Base-by-base conservation (phyloP, 1,284 basidiomycete genomes). In the Leucoagaricus sp. region DNA sequence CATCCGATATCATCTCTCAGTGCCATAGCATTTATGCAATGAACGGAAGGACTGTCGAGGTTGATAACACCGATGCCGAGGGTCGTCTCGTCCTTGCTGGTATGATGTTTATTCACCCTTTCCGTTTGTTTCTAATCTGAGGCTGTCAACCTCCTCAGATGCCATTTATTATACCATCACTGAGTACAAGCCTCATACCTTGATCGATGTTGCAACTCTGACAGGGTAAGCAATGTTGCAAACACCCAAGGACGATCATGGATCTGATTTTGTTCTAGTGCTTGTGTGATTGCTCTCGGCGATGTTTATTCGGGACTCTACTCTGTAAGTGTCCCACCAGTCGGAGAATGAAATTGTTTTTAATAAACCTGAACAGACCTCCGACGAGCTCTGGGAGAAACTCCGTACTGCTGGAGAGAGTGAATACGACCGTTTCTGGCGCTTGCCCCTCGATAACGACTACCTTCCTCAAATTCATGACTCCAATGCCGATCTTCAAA, bases 31-130 rank as follows among this genome's bases (percentile, higher is more conserved):
- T 95, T 60, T 89, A 91, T 63, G 89, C 92, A 5, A 93, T 93
- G 86, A 94, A 94, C 67, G 93, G 93, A 40, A 93, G 93, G 71
- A 86, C 88, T 0, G 82, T 96, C 31, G 91, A 95, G 69, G 83
- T 95, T 36, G 91, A 94, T 73, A 94, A 94, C 73, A 94, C 93
- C 0, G 93, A 94, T 67, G 92, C 92, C 3, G 91, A 94, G 68
- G 93, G 94, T 17, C 85, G 94, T 26, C 77, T 96, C 21, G 78
- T 95, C 21, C 80, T 92, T 34, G 80, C 89, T 49, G 85, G 85
- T 86, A 54, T 38, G 77, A 62, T 34, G n/a, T n/a, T n/a, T n/a
- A n/a, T n/a, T n/a, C n/a, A n/a, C n/a, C n/a, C n/a, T n/a, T n/a
- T n/a, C n/a, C n/a, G n/a, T n/a, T n/a, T n/a, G n/a, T n/a, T n/a